phyloP scores from a whole-genome alignment of 2,329 filamentous ascomycete genomes.

The Trichoderma gracile region DNA sequence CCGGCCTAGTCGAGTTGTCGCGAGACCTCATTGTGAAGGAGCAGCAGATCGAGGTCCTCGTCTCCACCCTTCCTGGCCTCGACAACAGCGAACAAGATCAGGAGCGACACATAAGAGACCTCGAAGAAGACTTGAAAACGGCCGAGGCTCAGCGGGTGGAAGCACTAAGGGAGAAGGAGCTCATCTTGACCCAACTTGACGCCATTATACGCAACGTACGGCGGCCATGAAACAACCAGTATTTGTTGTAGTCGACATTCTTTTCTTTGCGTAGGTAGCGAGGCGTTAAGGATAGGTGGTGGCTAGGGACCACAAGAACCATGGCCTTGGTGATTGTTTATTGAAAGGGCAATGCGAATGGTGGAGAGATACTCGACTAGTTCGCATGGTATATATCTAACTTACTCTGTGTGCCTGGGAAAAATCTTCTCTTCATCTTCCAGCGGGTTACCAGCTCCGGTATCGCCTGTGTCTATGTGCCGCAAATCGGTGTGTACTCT shows the following conservation, averaged over 20 bases:
- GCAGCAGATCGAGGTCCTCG: constrained; percentile 78
- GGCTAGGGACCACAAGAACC: background rate
- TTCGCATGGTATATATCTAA: constrained; percentile 14
- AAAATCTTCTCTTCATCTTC: background rate
- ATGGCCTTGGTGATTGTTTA: background rate
- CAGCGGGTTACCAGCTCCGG: background rate
- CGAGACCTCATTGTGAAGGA: constrained; percentile 76
- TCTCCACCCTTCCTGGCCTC: constrained; percentile 72
- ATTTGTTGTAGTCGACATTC: background rate
- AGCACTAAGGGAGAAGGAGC: constrained; percentile 64
- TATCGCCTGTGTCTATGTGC: background rate
- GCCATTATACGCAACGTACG: constrained; percentile 60
- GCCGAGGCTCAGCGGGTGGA: constrained; percentile 64
- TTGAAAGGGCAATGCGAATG: no score
- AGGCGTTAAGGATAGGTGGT: constrained; percentile 32
- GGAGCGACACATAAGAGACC: constrained; percentile 62
- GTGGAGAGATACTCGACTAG: background rate
- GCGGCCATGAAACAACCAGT: constrained; percentile 51
- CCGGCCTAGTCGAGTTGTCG: constrained; percentile 70
- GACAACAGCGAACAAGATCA: constrained; percentile 79
- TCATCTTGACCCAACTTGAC: constrained; percentile 61
- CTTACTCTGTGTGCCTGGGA: background rate
- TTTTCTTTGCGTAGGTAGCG: constrained; percentile 32
- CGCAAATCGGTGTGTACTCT: background rate
- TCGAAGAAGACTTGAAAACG: constrained; percentile 64